These are phyloP conservation scores for Kickxella alabastrina DNA, from an alignment of 192 early-diverging fungal genomes.

Conservation along the genomic window DNA sequence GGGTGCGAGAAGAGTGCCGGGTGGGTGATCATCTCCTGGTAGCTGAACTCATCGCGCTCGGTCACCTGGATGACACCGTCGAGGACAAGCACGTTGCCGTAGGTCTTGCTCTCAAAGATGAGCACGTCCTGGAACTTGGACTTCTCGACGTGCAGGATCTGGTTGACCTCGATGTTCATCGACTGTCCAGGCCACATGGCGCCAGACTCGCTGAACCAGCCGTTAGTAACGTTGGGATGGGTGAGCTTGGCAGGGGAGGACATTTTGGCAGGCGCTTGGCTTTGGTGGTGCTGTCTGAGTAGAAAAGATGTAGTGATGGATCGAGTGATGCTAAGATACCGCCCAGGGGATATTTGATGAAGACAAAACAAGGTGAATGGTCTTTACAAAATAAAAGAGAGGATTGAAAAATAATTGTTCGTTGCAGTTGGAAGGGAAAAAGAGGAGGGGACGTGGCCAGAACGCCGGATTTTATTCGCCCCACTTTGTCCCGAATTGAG, in stretches of 20 bases:
- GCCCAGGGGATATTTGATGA: conserved; percentile 1
- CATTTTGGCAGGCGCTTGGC: conserved; percentile 2
- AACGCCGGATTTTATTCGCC: too few relatives aligned
- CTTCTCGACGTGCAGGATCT: conserved; percentile 93
- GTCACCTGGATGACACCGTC: conserved; percentile 98
- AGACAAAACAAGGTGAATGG: neutral
- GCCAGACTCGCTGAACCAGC: conserved; percentile 95
- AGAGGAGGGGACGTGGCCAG: too few relatives aligned
- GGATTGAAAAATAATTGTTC: too few relatives aligned
- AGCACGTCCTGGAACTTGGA: conserved; percentile 96
- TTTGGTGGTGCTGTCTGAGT: neutral
- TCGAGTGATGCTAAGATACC: conserved; percentile 6
- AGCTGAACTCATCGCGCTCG: conserved; percentile 98
- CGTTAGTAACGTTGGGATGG: conserved; percentile 90
- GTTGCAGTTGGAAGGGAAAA: conserved; percentile 4
- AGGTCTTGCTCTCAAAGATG: conserved; percentile 91
- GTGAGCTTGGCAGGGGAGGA: conserved; percentile 52
- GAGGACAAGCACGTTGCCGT: conserved; percentile 95
- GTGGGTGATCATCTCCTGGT: conserved; percentile 99
- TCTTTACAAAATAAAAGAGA: neutral
- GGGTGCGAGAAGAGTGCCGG: conserved; percentile 91
- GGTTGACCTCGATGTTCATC: conserved; percentile 91
- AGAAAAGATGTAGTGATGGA: neutral
- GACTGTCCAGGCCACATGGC: conserved; percentile 99
- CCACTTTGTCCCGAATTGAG: too few relatives aligned